phyloP scores from a whole-genome alignment of 352 stramenopile genomes.

The Phytophthora idaei region DNA sequence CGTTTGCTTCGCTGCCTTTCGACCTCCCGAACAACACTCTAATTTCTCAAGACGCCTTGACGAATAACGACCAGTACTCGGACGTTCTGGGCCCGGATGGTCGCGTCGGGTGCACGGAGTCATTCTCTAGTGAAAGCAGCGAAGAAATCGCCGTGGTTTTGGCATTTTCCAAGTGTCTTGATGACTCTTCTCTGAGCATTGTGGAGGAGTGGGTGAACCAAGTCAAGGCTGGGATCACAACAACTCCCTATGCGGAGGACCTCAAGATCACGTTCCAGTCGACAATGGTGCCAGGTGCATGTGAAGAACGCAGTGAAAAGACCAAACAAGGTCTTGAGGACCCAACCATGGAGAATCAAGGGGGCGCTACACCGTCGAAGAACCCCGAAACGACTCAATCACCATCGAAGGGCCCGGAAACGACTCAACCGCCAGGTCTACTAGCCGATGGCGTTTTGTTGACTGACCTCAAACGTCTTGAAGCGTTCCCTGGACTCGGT shows the following conservation, averaged over 20 bases:
- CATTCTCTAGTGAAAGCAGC: conserved; percentile 4
- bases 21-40: conserved; percentile 24
- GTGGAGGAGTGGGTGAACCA: conserved; percentile 60
- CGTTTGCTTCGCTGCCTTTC: conserved; percentile 23
- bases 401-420: too few relatives aligned
- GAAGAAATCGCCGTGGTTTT: conserved; percentile 45
- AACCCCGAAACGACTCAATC: neutral
- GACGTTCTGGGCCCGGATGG: conserved; percentile 5
- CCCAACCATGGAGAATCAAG: conserved; percentile 22
- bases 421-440: conserved; percentile 1
- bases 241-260: neutral
- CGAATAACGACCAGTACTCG: neutral
- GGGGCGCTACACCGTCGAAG: neutral
- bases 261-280: conserved; percentile 38
- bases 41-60: conserved; percentile 15
- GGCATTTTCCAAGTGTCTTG: conserved; percentile 67
- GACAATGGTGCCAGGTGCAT: conserved; percentile 50
- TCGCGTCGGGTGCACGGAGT: conserved; percentile 26
- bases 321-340: conserved; percentile 25
- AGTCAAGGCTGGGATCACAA: conserved; percentile 19
- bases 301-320: conserved; percentile 38
- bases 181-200: conserved; percentile 38
- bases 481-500: conserved; percentile 43
- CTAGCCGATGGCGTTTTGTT: conserved; percentile 20
- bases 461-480: conserved; percentile 38